Evolutionary conservation across 352 stramenopile genomes (phyloP).

Genomic region (Phytopythium kandeliae): DNA sequence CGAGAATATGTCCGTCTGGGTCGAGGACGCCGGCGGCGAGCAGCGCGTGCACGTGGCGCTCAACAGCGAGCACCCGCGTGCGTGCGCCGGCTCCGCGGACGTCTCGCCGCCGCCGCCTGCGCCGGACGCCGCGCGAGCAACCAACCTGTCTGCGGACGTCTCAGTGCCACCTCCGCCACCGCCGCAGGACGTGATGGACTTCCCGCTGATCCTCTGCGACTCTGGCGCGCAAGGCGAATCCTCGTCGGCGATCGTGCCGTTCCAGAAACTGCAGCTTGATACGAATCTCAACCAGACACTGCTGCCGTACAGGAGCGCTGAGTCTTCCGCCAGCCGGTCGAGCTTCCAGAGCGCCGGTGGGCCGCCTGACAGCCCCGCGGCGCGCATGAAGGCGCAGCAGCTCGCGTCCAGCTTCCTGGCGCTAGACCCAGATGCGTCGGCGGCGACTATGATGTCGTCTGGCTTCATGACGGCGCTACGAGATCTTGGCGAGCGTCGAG

Average conservation of each 20-base stretch:
- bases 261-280: conserved; percentile 78
- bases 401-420: conserved; percentile 28
- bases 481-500: conserved; percentile 32
- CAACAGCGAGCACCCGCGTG: conserved; percentile 5
- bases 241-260: conserved; percentile 64
- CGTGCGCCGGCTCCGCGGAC: not conserved
- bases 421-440: conserved; percentile 18
- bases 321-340: conserved; percentile 6
- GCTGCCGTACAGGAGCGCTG: conserved; percentile 28
- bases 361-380: conserved; percentile 13
- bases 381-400: conserved; percentile 19
- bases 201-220: conserved; percentile 51
- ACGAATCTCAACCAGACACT: conserved; percentile 74
- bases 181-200: conserved; percentile 26
- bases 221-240: conserved; percentile 9
- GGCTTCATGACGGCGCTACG: conserved; percentile 70
- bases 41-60: conserved; percentile 46
- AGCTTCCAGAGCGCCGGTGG: conserved; percentile 3
- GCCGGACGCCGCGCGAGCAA: conserved; percentile 1
- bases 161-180: not conserved
- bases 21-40: conserved; percentile 37
- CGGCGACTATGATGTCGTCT: conserved; percentile 30
- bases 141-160: not conserved
- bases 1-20: conserved; percentile 50
- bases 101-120: conserved; percentile 1